phyloP scores from a whole-genome alignment of 352 stramenopile species.

The Blastocystis sp. region DNA sequence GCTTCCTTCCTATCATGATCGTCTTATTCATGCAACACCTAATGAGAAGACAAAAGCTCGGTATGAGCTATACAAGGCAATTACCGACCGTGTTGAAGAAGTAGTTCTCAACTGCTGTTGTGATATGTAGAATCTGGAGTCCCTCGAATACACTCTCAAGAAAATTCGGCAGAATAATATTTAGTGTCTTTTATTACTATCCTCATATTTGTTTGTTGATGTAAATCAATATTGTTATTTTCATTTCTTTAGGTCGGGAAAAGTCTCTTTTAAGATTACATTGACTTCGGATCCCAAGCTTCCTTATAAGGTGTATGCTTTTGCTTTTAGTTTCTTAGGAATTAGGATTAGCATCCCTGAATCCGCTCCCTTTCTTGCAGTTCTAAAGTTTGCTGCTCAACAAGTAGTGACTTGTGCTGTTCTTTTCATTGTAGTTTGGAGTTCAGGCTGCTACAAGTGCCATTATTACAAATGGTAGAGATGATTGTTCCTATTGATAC shows the following conservation, averaged over 20 bases:
- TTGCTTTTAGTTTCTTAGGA: background rate
- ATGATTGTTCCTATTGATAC: background rate
- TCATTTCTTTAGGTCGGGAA: slow-evolving; percentile 65
- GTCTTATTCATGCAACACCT: slow-evolving; percentile 63
- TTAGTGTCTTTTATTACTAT: slow-evolving; percentile 12
- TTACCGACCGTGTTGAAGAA: slow-evolving; percentile 76
- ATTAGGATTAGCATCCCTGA: slow-evolving; percentile 72
- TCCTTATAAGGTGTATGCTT: slow-evolving; percentile 71
- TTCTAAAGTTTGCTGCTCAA: slow-evolving; percentile 77
- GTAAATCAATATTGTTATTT: background rate
- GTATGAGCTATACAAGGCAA: slow-evolving; percentile 75
- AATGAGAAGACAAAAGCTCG: slow-evolving; percentile 71
- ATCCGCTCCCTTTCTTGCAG: slow-evolving; percentile 74
- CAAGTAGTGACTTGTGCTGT: slow-evolving; percentile 66
- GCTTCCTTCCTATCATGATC: slow-evolving; percentile 7
- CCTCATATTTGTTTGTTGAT: slow-evolving; percentile 14
- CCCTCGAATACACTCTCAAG: slow-evolving; percentile 41
- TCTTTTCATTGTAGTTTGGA: slow-evolving; percentile 69
- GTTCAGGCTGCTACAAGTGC: slow-evolving; percentile 74
- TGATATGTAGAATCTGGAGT: slow-evolving; percentile 10
- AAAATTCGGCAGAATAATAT: slow-evolving; percentile 1
- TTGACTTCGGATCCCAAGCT: slow-evolving; percentile 78
- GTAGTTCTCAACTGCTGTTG: background rate
- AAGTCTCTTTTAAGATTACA: slow-evolving; percentile 78
- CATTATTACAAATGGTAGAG: slow-evolving; percentile 77